A percentile compares a stretch with the other conserved stretches of the same genome.
Conservation (phyloP, 1,284 basidiomycete genomes). For the Lentinus polychrous region DNA sequence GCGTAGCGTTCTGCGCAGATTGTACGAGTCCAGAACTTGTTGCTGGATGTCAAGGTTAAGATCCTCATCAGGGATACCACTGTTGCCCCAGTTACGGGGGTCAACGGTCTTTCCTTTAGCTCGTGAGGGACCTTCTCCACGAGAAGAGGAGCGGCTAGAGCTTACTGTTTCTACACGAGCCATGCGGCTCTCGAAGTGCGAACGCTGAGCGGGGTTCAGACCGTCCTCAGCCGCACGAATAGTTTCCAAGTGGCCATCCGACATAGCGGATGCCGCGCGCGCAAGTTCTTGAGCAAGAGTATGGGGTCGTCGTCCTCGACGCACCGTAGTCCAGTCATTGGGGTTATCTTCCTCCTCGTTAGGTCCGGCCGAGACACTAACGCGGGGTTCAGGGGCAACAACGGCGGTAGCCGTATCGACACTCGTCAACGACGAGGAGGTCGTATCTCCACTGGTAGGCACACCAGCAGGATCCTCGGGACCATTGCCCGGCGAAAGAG, state of each 20-base stretch:
- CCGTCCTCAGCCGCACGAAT: background rate
- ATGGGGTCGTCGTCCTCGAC: background rate
- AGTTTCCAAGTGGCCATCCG: background rate
- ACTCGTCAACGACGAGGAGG: background rate
- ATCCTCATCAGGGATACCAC: slow-evolving; percentile 5
- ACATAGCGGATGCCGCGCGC: background rate
- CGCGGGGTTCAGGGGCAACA: background rate
- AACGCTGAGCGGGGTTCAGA: background rate
- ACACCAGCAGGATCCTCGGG: background rate
- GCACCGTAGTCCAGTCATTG: background rate
- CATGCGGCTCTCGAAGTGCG: background rate
- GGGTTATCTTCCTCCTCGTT: background rate
- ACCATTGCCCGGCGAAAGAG: background rate
- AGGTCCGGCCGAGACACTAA: background rate
- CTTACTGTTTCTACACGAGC: background rate
- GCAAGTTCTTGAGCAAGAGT: background rate
- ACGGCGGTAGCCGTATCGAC: background rate
- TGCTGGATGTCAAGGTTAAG: slow-evolving; percentile 10
- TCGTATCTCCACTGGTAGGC: background rate
- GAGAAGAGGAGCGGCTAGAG: background rate
- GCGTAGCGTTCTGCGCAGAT: background rate
- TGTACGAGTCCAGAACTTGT: background rate
- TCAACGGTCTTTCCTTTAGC: slow-evolving; percentile 13
- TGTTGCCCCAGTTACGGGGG: slow-evolving; percentile 13
- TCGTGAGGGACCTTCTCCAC: slow-evolving; percentile 10